A percentile compares a stretch with the other conserved stretches of the same genome.
phyloP scores from a whole-genome alignment of 2,329 filamentous ascomycete species.

The Pseudogymnoascus sp. region DNA sequence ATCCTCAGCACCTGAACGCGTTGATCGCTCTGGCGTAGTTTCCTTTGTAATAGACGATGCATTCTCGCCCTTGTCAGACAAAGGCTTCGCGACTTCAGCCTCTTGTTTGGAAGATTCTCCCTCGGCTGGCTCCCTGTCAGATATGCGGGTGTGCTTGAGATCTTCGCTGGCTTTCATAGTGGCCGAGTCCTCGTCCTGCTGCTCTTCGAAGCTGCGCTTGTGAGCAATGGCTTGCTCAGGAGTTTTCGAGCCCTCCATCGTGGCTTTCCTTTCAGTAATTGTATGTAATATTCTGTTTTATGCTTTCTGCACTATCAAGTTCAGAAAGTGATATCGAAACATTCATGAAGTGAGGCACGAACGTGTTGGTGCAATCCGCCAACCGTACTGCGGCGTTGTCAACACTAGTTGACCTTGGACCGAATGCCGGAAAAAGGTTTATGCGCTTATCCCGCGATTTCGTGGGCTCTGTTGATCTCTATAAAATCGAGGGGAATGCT shows the following conservation, averaged over 20 bases:
- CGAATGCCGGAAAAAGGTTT: not conserved
- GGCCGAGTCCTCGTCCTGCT: conserved; percentile 47
- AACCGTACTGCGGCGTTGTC: conserved; percentile 1
- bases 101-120: conserved; percentile 23
- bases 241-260: not conserved
- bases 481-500: not conserved
- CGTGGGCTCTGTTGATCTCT: not conserved
- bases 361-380: conserved; percentile 2
- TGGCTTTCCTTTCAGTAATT: conserved; percentile 1
- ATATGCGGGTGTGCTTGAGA: conserved; percentile 56
- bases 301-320: not conserved
- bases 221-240: conserved; percentile 5
- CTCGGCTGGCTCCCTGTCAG: conserved; percentile 34
- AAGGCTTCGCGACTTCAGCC: conserved; percentile 20
- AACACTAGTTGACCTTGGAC: not conserved
- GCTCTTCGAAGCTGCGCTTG: conserved; percentile 13
- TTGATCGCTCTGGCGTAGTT: conserved; percentile 24
- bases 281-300: not conserved
- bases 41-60: conserved; percentile 20
- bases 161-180: conserved; percentile 57
- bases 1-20: conserved; percentile 32
- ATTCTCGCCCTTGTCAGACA: conserved; percentile 25
- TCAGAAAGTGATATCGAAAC: not conserved
- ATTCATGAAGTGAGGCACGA: not conserved
- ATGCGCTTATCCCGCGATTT: not conserved